Percentiles rank a stretch among this genome's conserved stretches.
Conservation (phyloP, 23 red algal species). For the Gracilariopsis chorda region DNA sequence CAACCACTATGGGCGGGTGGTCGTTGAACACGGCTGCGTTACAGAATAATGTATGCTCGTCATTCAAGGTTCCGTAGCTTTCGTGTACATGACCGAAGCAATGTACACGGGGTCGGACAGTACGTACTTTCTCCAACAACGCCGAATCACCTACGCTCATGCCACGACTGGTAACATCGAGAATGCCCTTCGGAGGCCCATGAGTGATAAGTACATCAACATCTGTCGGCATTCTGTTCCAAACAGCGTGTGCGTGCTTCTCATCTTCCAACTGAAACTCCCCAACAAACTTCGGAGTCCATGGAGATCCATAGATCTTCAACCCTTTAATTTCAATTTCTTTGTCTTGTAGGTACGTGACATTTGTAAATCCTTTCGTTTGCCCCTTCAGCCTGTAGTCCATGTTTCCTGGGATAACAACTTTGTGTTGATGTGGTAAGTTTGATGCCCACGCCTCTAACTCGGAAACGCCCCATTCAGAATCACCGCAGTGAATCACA, state of each 20-base stretch:
- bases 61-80: conserved; percentile 37
- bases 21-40: conserved; percentile 61
- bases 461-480: conserved; percentile 17
- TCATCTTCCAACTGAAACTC: conserved; percentile 36
- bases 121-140: conserved; percentile 9
- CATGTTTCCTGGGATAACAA: conserved; percentile 53
- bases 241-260: conserved; percentile 3
- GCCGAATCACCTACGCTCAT: conserved; percentile 43
- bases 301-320: conserved; percentile 60
- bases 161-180: conserved; percentile 55
- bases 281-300: conserved; percentile 62
- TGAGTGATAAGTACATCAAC: conserved; percentile 60
- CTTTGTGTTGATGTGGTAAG: conserved; percentile 17
- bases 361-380: neutral
- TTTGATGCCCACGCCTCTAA: conserved; percentile 31
- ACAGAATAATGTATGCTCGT: conserved; percentile 39
- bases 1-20: conserved; percentile 35
- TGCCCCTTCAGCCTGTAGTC: neutral
- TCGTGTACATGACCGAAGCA: conserved; percentile 66
- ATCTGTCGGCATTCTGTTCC: conserved; percentile 32
- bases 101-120: conserved; percentile 39
- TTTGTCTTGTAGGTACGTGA: conserved; percentile 40
- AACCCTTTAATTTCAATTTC: conserved; percentile 4
- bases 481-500: conserved; percentile 48
- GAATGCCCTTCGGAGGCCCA: conserved; percentile 49